Percentiles rank a stretch among this genome's conserved stretches.
Evolutionary conservation across 2,329 filamentous ascomycete genomes (phyloP).

Genomic region (Didymella sp.): DNA sequence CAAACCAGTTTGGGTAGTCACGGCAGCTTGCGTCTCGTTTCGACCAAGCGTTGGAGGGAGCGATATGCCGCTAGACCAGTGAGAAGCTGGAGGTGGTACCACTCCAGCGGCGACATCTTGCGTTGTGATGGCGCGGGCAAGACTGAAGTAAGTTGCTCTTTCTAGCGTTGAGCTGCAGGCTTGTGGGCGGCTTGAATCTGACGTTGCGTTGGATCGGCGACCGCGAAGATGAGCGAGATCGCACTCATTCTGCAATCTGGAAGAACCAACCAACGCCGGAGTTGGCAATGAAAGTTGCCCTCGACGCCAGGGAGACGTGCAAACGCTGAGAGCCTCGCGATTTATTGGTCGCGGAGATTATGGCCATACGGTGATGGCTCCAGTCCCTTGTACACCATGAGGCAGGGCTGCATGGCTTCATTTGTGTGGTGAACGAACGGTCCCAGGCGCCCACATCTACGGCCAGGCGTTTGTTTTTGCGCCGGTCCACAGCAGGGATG

Average conservation of each 20-base stretch:
- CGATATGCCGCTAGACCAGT: conserved; percentile 7
- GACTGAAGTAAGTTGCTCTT: not conserved
- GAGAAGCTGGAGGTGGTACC: conserved; percentile 6
- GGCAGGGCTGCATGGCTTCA: conserved; percentile 16
- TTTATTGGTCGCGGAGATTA: conserved; percentile 30
- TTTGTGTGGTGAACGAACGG: conserved; percentile 8
- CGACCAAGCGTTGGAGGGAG: conserved; percentile 16
- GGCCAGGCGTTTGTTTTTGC: conserved; percentile 6
- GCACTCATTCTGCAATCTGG: conserved; percentile 3
- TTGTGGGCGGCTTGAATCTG: not conserved
- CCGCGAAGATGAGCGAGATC: not conserved
- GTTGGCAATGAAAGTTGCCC: not conserved
- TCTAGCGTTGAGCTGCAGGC: not conserved
- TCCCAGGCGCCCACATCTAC: conserved; percentile 19
- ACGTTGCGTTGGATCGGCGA: not conserved
- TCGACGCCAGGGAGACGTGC: conserved; percentile 19
- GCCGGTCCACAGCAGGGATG: conserved; percentile 9
- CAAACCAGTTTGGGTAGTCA: conserved; percentile 36
- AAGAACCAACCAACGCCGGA: not conserved
- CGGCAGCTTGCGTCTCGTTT: conserved; percentile 32
- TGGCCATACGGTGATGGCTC: conserved; percentile 1
- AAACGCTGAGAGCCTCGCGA: conserved; percentile 20
- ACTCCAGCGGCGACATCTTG: conserved; percentile 6
- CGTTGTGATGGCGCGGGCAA: conserved; percentile 7
- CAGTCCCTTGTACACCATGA: conserved; percentile 11